These are phyloP conservation scores for Toxicodendron radicans DNA, from an alignment of 345 rosid species.

Conservation along the genomic window DNA sequence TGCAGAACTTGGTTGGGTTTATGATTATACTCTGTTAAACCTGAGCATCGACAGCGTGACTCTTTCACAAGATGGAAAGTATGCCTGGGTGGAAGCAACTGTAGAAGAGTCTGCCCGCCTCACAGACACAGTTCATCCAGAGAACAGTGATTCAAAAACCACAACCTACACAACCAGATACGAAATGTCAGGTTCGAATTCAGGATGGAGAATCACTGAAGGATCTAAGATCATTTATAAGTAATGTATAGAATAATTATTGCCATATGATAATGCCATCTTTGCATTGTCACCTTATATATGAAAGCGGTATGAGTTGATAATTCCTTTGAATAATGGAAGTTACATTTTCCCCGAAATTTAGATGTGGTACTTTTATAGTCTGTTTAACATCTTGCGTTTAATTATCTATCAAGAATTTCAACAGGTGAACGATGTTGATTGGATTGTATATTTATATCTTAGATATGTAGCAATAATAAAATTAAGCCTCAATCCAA, in stretches of 20 bases:
- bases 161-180: conserved; percentile 78
- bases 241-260: conserved; percentile 21
- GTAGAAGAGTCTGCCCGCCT: conserved; percentile 72
- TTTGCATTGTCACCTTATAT: neutral
- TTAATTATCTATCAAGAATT: neutral
- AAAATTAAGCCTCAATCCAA: too few relatives aligned
- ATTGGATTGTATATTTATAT: too few relatives aligned
- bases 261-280: conserved; percentile 15
- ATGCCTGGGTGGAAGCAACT: conserved; percentile 83
- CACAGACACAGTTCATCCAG: conserved; percentile 68
- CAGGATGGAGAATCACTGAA: conserved; percentile 85
- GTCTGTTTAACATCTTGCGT: neutral
- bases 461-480: too few relatives aligned
- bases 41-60: conserved; percentile 75
- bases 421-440: neutral
- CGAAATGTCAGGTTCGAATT: conserved; percentile 53
- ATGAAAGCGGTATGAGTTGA: neutral
- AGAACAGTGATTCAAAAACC: conserved; percentile 62
- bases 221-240: conserved; percentile 45
- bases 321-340: neutral
- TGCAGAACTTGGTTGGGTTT: conserved; percentile 76
- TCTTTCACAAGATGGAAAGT: conserved; percentile 72
- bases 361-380: neutral
- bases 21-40: conserved; percentile 62
- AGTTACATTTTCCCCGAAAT: neutral